phyloP scores from a whole-genome alignment of 176 grass and related monocot genomes.

The Puccinellia tenuiflora region DNA sequence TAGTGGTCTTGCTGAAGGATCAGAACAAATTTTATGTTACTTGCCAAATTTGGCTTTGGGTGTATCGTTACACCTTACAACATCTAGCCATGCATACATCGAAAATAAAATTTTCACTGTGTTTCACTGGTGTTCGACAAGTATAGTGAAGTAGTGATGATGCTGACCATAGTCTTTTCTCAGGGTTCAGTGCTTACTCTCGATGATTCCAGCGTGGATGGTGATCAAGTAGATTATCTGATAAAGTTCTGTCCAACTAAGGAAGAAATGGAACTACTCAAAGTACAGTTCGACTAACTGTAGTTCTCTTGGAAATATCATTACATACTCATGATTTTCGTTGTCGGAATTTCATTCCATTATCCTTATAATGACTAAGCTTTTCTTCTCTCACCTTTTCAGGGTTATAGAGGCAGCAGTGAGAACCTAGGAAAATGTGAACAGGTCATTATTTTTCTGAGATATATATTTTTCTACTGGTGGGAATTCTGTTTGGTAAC shows the following conservation, averaged over 20 bases:
- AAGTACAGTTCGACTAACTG: slow-evolving; percentile 42
- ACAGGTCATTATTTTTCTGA: slow-evolving; percentile 54
- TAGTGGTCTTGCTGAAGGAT: neutral
- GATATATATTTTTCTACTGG: neutral
- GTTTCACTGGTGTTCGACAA: neutral
- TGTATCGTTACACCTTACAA: slow-evolving; percentile 1
- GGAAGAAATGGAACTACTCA: slow-evolving; percentile 85
- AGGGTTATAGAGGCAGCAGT: slow-evolving; percentile 70
- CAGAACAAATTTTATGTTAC: neutral
- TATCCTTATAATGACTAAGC: neutral
- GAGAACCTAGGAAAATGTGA: slow-evolving; percentile 91
- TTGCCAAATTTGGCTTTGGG: slow-evolving; percentile 4
- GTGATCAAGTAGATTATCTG: slow-evolving; percentile 83
- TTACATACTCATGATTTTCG: neutral
- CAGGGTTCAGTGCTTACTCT: slow-evolving; percentile 74
- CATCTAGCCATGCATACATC: neutral
- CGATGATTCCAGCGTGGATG: slow-evolving; percentile 78
- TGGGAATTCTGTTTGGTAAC: neutral
- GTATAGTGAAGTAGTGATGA: neutral
- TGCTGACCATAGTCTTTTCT: slow-evolving; percentile 18
- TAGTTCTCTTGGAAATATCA: slow-evolving; percentile 32
- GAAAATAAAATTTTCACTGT: neutral
- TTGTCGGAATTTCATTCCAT: neutral
- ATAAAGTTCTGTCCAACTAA: slow-evolving; percentile 98
- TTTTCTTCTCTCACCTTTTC: slow-evolving; percentile 23